phyloP scores from a whole-genome alignment of 805 yeast genomes.

The Grigorovia transvaalensis region DNA sequence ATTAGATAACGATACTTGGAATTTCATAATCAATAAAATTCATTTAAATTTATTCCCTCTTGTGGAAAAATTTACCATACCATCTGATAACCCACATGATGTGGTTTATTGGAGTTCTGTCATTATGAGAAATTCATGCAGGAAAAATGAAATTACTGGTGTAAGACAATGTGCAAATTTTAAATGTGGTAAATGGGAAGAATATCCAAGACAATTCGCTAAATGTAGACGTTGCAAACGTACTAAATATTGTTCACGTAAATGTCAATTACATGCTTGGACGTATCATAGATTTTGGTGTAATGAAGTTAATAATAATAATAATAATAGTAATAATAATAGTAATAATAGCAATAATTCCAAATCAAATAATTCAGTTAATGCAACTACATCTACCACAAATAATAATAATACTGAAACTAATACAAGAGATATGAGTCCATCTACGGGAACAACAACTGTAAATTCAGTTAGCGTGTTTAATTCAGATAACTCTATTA shows the following conservation, averaged over 20 bases:
- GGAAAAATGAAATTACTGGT: constrained; percentile 79
- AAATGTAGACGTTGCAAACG: constrained; percentile 91
- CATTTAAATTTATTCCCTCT: constrained; percentile 73
- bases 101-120: constrained; percentile 95
- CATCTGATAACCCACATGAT: constrained; percentile 56
- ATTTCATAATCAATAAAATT: constrained; percentile 32
- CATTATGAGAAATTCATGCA: constrained; percentile 92
- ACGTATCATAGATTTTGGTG: constrained; percentile 93
- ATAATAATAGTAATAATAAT: constrained; percentile 12
- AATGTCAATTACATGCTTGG: constrained; percentile 90
- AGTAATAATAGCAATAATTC: constrained; percentile 13
- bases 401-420: background rate
- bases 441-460: background rate
- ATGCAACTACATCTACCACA: background rate
- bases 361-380: constrained; percentile 6
- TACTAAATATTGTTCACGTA: constrained; percentile 88
- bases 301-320: constrained; percentile 34
- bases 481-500: background rate
- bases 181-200: constrained; percentile 92
- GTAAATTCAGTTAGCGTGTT: background rate
- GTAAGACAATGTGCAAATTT: constrained; percentile 91
- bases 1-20: constrained; percentile 16
- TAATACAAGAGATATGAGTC: background rate
- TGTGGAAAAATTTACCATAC: constrained; percentile 81
- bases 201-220: constrained; percentile 80